Percentiles rank a stretch among this genome's conserved stretches.
Evolutionary conservation across 306 rosid species (phyloP).

Genomic region (Cucurbita pepo): DNA sequence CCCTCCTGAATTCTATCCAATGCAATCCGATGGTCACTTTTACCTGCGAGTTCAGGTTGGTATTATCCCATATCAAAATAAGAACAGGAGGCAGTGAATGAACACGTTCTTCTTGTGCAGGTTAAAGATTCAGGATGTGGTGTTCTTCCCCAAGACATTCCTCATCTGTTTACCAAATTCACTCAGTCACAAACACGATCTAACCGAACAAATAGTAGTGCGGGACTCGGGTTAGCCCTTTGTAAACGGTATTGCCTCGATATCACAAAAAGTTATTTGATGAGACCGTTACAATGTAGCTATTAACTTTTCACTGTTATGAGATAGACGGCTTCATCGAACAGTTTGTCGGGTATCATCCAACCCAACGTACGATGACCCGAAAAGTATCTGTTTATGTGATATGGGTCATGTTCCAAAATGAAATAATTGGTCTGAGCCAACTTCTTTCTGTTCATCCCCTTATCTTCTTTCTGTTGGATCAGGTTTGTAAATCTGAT

Average conservation of each 20-base stretch:
- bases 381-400: background rate
- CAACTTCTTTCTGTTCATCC: background rate
- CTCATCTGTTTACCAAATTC: conserved; percentile 60
- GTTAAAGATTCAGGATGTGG: conserved; percentile 92
- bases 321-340: background rate
- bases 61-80: background rate
- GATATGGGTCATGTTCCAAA: conserved; percentile 4
- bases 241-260: conserved; percentile 45
- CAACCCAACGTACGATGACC: background rate
- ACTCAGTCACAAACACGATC: conserved; percentile 45
- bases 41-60: conserved; percentile 65
- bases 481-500: conserved; percentile 81
- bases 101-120: conserved; percentile 21
- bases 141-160: conserved; percentile 57
- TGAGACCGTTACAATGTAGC: background rate
- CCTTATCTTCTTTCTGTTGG: background rate
- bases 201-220: conserved; percentile 29
- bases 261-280: no score
- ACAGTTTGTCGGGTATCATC: background rate
- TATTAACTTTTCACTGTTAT: background rate
- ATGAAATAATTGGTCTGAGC: background rate
- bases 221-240: conserved; percentile 89
- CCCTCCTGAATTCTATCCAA: conserved; percentile 58
- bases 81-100: background rate
- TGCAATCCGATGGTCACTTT: conserved; percentile 46